phyloP scores from a whole-genome alignment of 192 early-diverging fungal species.

The Cetraspora pellucida region DNA sequence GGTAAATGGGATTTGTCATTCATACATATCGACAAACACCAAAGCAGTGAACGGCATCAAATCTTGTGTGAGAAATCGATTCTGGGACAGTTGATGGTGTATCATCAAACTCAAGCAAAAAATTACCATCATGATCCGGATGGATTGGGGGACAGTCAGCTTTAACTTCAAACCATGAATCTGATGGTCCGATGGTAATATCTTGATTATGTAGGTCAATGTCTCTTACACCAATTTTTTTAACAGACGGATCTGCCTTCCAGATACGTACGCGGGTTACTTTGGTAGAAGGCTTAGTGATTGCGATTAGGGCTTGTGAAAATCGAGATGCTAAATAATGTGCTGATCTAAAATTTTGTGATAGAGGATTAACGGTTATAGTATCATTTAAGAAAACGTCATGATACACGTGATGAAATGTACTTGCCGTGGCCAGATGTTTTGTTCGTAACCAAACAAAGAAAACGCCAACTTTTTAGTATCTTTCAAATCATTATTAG shows the following conservation, averaged over 20 bases:
- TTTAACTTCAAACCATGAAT: not conserved
- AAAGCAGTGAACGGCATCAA: conserved; percentile 11
- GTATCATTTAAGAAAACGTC: too few species aligned
- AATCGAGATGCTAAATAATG: conserved; percentile 21
- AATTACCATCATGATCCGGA: conserved; percentile 13
- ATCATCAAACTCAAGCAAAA: not conserved
- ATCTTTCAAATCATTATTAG: not conserved
- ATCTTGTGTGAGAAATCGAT: not conserved
- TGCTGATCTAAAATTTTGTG: not conserved
- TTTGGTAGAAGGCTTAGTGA: not conserved
- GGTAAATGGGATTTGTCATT: not conserved
- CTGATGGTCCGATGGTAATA: not conserved
- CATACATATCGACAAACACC: not conserved
- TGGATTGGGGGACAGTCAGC: not conserved
- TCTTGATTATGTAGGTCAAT: not conserved
- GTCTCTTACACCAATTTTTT: not conserved
- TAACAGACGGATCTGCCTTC: conserved; percentile 15
- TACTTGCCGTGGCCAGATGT: conserved; percentile 7
- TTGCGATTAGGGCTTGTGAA: not conserved
- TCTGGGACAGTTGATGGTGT: not conserved
- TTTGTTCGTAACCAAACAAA: conserved; percentile 15
- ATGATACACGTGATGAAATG: too few species aligned
- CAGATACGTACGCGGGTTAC: not conserved
- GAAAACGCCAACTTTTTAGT: not conserved
- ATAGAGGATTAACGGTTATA: not conserved